These are phyloP conservation scores for Jatropha podagrica DNA, from an alignment of 441 rosid genomes.

Conservation along the genomic window DNA sequence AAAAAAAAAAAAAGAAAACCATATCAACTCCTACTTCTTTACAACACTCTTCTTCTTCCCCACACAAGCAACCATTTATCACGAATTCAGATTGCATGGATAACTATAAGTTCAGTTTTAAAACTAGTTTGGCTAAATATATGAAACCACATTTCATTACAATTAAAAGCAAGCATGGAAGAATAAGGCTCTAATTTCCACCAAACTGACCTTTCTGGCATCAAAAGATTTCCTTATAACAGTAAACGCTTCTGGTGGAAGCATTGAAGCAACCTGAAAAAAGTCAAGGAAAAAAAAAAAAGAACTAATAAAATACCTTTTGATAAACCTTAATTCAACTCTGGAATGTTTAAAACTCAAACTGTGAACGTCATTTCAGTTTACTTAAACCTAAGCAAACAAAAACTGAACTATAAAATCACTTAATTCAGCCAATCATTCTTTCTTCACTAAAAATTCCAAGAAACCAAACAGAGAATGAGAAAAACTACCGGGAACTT, in stretches of 20 bases:
- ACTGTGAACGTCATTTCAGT: not conserved
- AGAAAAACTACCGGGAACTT: constrained; percentile 65
- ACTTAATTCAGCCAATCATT: not conserved
- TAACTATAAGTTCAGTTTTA: not conserved
- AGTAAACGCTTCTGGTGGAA: constrained; percentile 77
- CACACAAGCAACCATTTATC: not conserved
- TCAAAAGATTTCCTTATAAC: constrained; percentile 90
- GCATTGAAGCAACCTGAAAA: constrained; percentile 78
- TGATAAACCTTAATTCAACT: not conserved
- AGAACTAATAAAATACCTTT: not conserved
- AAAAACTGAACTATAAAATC: not conserved
- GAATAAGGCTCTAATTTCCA: not conserved
- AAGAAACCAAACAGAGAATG: not conserved
- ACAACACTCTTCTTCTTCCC: constrained; percentile 9
- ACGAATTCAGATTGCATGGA: not conserved
- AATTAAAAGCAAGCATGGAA: not conserved
- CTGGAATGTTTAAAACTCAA: not conserved
- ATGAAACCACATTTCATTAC: not conserved
- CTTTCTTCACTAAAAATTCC: not conserved
- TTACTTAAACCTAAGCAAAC: no score
- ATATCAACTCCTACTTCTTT: not conserved
- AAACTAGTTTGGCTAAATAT: no score
- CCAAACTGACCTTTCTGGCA: constrained; percentile 73
- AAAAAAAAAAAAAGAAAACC: no score
- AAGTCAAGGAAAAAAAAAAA: not conserved